Percentiles rank a stretch among this genome's conserved stretches.
phyloP scores from a whole-genome alignment of 2,329 filamentous ascomycete species.

The Monilinia aucupariae region DNA sequence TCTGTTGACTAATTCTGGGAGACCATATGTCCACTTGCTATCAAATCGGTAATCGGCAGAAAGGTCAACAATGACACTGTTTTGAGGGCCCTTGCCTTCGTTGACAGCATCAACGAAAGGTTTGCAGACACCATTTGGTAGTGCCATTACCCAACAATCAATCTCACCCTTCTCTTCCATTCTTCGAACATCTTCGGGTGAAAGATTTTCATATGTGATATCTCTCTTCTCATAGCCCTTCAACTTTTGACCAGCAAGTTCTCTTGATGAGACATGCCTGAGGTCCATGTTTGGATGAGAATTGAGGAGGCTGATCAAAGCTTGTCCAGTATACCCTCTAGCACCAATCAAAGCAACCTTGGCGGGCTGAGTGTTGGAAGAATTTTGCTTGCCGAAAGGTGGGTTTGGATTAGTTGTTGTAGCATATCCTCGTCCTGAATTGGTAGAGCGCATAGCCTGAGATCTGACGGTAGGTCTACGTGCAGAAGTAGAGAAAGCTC shows the following conservation, averaged over 20 bases:
- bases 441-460: slow-evolving; percentile 16
- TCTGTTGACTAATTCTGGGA: slow-evolving; percentile 78
- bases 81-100: slow-evolving; percentile 54
- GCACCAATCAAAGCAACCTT: slow-evolving; percentile 85
- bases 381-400: slow-evolving; percentile 81
- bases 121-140: slow-evolving; percentile 91
- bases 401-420: slow-evolving; percentile 81
- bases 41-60: slow-evolving; percentile 97
- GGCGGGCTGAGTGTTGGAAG: slow-evolving; percentile 70
- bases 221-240: slow-evolving; percentile 87
- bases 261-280: slow-evolving; percentile 85
- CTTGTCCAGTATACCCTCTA: slow-evolving; percentile 90
- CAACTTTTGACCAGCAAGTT: slow-evolving; percentile 80
- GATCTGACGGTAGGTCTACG: slow-evolving; percentile 36
- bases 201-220: slow-evolving; percentile 87
- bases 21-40: slow-evolving; percentile 77
- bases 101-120: slow-evolving; percentile 88
- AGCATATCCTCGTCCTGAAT: slow-evolving; percentile 47
- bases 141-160: slow-evolving; percentile 96
- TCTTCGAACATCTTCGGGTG: slow-evolving; percentile 75
- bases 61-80: slow-evolving; percentile 81
- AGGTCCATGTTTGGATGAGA: slow-evolving; percentile 86
- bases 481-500: slow-evolving; percentile 61
- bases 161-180: slow-evolving; percentile 82
- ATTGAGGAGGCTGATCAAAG: slow-evolving; percentile 81